Conservation (phyloP, 1,139 yeast species). For the Lodderomyces oxycetoniae region DNA sequence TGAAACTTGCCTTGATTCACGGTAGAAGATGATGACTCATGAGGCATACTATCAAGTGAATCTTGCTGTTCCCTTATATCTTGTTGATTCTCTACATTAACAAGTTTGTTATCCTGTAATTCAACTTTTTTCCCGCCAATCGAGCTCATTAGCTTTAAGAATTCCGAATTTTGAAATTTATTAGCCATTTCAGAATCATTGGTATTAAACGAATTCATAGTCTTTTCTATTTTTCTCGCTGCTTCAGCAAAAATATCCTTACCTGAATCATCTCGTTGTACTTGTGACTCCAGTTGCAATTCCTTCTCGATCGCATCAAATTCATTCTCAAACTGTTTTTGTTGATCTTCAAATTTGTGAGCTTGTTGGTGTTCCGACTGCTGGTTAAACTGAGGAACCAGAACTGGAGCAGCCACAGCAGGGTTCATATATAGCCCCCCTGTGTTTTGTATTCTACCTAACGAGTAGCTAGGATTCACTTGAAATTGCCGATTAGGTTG, state of each 20-base stretch:
- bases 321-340: conserved; percentile 30
- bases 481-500: conserved; percentile 11
- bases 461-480: conserved; percentile 12
- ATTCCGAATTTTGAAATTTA: conserved; percentile 37
- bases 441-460: conserved; percentile 8
- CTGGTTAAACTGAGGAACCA: conserved; percentile 11
- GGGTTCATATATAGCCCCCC: conserved; percentile 10
- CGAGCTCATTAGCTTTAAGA: conserved; percentile 39
- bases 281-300: conserved; percentile 16
- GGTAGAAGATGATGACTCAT: background rate
- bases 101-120: conserved; percentile 39
- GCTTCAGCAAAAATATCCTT: conserved; percentile 40
- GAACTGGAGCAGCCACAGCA: conserved; percentile 7
- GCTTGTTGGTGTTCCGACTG: conserved; percentile 29
- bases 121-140: conserved; percentile 38
- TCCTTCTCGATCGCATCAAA: conserved; percentile 37
- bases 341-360: conserved; percentile 27
- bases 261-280: conserved; percentile 18
- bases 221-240: conserved; percentile 34
- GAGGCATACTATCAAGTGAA: background rate
- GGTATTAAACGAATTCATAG: conserved; percentile 23
- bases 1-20: background rate
- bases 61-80: conserved; percentile 7
- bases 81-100: conserved; percentile 23
- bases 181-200: conserved; percentile 22